A percentile compares a stretch with the other conserved stretches of the same genome.
Evolutionary conservation across 805 yeast species (phyloP).

Genomic region (Lachancea nothofagi): DNA sequence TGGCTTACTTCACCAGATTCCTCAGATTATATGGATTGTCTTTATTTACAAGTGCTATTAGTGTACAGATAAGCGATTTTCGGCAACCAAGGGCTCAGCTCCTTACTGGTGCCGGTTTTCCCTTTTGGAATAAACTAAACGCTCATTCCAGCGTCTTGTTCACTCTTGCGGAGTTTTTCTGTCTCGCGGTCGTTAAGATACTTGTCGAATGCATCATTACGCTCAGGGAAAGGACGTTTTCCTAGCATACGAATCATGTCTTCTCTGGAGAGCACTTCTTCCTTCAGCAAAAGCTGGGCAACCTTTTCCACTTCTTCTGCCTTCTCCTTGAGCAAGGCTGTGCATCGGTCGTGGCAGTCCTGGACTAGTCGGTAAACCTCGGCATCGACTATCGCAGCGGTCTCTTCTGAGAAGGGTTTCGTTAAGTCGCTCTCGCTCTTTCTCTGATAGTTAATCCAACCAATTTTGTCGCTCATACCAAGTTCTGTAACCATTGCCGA

Average conservation of each 20-base stretch:
- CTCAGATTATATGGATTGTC: too few relatives aligned
- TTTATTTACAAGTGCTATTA: constrained; percentile 2
- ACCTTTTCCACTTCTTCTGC: constrained; percentile 73
- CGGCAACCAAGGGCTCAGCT: too few relatives aligned
- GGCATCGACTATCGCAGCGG: constrained; percentile 71
- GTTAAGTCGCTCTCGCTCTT: constrained; percentile 67
- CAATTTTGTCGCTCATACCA: constrained; percentile 83
- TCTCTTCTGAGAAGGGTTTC: constrained; percentile 86
- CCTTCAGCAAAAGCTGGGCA: constrained; percentile 77
- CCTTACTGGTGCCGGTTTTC: background rate
- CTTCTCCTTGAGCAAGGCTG: constrained; percentile 59
- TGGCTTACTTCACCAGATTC: too few relatives aligned
- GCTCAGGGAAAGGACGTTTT: constrained; percentile 85
- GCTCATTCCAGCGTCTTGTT: constrained; percentile 14
- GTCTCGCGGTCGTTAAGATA: constrained; percentile 30
- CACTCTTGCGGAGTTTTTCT: constrained; percentile 23
- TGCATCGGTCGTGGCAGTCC: constrained; percentile 71
- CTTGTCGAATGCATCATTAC: constrained; percentile 71
- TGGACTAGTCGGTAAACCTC: constrained; percentile 77
- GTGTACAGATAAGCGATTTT: background rate
- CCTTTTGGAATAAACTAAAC: background rate
- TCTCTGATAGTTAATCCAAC: constrained; percentile 56
- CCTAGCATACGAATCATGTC: constrained; percentile 90
- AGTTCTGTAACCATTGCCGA: constrained; percentile 80
- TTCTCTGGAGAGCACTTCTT: constrained; percentile 89